Evolutionary conservation across 148 eudicot genomes (phyloP).

Genomic region (Rhododendron simsii): DNA sequence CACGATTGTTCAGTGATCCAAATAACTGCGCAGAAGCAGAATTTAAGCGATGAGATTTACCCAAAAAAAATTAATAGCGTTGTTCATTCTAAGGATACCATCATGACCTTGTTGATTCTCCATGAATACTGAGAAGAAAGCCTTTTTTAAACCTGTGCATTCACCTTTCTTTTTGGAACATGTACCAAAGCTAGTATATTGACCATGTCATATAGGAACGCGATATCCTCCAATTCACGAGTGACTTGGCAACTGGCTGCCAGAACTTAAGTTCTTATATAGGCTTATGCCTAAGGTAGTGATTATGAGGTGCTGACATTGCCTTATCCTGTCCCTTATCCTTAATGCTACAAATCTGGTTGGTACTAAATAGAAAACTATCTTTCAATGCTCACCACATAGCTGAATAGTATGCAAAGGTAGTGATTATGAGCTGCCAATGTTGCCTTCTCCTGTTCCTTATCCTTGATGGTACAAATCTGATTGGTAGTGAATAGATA

Average conservation of each 20-base stretch:
- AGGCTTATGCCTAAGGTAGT: not conserved
- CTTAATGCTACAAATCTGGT: not conserved
- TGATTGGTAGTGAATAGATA: not conserved
- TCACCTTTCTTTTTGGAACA: not conserved
- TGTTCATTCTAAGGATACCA: not conserved
- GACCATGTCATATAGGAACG: not conserved
- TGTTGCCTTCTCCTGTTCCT: not conserved
- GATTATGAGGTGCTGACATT: not conserved
- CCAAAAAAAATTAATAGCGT: not conserved
- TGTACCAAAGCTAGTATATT: not conserved
- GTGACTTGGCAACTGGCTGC: not conserved
- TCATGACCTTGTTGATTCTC: not conserved
- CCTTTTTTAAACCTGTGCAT: not conserved
- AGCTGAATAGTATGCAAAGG: not conserved
- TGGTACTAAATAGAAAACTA: not conserved
- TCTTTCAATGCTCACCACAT: not conserved
- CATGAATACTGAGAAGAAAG: not conserved
- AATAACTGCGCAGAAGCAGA: not conserved
- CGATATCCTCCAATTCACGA: not conserved
- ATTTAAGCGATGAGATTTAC: not conserved
- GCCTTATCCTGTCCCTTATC: not conserved
- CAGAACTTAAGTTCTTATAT: not conserved
- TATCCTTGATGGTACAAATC: not conserved
- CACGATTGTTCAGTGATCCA: not conserved
- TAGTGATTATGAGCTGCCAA: not conserved